Conservation (phyloP, 73 alveolate genomes). For the Paramecium pentaurelia region DNA sequence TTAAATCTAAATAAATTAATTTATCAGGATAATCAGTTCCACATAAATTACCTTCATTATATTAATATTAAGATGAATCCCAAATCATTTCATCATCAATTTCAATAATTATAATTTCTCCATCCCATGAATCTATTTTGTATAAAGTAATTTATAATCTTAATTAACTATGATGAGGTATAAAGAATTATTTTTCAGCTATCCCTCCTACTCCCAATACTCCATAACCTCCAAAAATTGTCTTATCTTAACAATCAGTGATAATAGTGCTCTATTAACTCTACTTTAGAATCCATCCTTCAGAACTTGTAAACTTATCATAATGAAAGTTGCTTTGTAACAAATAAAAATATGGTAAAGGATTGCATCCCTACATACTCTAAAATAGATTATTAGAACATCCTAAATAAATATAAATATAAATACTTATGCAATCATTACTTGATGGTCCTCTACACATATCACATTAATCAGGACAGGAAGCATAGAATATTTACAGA, state of each 20-base stretch:
- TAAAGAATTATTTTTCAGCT: not conserved
- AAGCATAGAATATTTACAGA: not conserved
- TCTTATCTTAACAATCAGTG: not conserved
- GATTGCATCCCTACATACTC: not conserved
- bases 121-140: not conserved
- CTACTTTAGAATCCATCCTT: not conserved
- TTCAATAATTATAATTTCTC: not conserved
- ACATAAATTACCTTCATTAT: not conserved
- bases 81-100: not conserved
- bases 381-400: not conserved
- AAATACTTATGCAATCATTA: not conserved
- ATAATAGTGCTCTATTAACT: not conserved
- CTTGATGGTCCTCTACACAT: not conserved
- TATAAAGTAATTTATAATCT: not conserved
- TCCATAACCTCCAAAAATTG: not conserved
- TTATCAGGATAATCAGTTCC: not conserved
- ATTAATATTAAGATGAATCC: not conserved
- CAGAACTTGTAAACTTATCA: not conserved
- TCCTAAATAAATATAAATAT: not conserved
- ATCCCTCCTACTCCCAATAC: not conserved
- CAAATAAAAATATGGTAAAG: not conserved
- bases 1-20: not conserved
- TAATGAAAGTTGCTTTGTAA: not conserved
- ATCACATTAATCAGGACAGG: not conserved
- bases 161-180: not conserved